Base-by-base conservation (phyloP, 1,139 yeast species). In the Ogataea hybrid region DNA sequence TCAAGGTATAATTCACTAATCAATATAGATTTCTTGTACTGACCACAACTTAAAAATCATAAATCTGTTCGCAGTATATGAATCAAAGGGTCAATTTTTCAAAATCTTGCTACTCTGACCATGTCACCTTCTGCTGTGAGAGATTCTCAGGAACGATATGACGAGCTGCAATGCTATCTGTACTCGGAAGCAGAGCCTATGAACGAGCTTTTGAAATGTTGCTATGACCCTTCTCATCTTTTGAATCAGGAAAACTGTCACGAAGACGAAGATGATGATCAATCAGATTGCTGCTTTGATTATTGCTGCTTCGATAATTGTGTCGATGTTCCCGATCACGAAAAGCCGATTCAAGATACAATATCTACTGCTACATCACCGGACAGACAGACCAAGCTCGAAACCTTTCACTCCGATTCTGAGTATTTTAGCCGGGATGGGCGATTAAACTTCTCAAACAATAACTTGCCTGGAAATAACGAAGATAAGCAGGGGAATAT, bases 201-300 rank as follows among this genome's bases (percentile, higher is more conserved):
- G 17, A 58, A 52, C 28, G 60, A 57, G 18, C 46, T 57, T 12
- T 37, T 57, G 14, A 46, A 54, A 33, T 58, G 62, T 35, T 57
- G 61, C 41, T 54, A 56, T 35, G 62, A 58, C 35, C 57, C 61
- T 3, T 44, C 57, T 0, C 59, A 56, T 46, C 30, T 57, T 20
- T 18, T 37, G 10, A 28, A 25, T n/a, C 37, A 25, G n/a, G 34
- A 37, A 25, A n/a, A 23, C 22, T 37, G 46, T 15, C 28, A 35
- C 21, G 36, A 32, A 11, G 36, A 32, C 8, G 28, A 18, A 2
- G 29, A 29, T 8, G 37, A 35, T 12, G 46, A 33, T 15, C 18
- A 28, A 5, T 31, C 36, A n/a, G 54, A 53, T 8, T 46, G 53
- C 31, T 51, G 55, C 23, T 42, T 52, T 35, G 56, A 51, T 8